phyloP scores from a whole-genome alignment of 2,329 filamentous ascomycete genomes.

The Mariannaea sp. region DNA sequence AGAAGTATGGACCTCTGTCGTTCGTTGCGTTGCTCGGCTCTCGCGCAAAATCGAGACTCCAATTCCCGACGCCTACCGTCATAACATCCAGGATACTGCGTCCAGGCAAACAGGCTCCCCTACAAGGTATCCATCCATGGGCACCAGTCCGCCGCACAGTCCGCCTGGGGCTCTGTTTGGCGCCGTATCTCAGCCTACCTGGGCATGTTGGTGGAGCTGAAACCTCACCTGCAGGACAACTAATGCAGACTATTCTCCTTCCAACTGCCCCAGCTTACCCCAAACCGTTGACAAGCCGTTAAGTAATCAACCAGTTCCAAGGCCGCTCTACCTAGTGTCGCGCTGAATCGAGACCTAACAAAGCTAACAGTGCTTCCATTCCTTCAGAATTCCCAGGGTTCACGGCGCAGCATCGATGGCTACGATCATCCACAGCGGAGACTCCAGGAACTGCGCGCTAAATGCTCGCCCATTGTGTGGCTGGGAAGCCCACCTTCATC shows the following conservation, averaged over 20 bases:
- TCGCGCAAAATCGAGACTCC: background rate
- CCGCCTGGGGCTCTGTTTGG: slow-evolving; percentile 11
- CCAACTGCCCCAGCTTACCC: slow-evolving; percentile 2
- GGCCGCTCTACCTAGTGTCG: background rate
- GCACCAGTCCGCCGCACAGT: slow-evolving; percentile 7
- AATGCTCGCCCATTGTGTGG: slow-evolving; percentile 30
- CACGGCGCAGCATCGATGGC: slow-evolving; percentile 11
- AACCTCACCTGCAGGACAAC: slow-evolving; percentile 34
- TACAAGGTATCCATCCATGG: too few species aligned
- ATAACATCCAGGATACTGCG: too few species aligned
- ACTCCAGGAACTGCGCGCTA: slow-evolving; percentile 28
- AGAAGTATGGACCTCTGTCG: background rate
- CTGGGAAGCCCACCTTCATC: slow-evolving; percentile 20
- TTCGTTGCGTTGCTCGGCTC: background rate
- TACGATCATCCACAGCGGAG: slow-evolving; percentile 6
- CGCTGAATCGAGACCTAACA: too few species aligned
- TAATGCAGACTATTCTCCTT: slow-evolving; percentile 8
- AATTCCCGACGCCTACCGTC: too few species aligned
- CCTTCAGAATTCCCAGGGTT: background rate
- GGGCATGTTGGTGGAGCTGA: slow-evolving; percentile 26
- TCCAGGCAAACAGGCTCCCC: too few species aligned
- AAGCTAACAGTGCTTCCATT: too few species aligned
- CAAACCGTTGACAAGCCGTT: background rate
- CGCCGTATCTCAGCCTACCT: slow-evolving; percentile 3
- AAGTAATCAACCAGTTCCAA: slow-evolving; percentile 12